These are phyloP conservation scores for Oryza brachyantha DNA, from an alignment of 176 grass and related monocot species.

Conservation along the genomic window DNA sequence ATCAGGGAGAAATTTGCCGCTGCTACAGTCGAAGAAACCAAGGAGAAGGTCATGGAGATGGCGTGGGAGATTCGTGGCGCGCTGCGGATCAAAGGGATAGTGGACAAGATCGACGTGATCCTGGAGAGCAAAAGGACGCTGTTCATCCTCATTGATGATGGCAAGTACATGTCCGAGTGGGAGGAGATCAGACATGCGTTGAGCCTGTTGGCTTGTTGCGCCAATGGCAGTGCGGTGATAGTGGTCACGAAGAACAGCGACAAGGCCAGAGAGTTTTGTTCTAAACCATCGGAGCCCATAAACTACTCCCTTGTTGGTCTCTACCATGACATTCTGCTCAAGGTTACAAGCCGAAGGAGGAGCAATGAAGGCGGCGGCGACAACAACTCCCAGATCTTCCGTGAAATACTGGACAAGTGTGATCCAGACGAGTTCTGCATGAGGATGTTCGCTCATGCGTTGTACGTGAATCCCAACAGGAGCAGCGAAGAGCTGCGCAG, in stretches of 20 bases:
- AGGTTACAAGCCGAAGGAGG: not conserved
- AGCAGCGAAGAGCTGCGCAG: not conserved
- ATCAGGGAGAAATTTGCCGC: too few species aligned
- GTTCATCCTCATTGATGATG: not conserved
- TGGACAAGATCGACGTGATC: not conserved
- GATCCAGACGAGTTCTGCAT: not conserved
- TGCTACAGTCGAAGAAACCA: not conserved
- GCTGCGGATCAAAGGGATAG: not conserved
- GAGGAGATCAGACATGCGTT: not conserved
- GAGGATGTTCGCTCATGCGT: not conserved
- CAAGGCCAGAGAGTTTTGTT: not conserved
- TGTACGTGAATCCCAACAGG: not conserved
- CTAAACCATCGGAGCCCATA: not conserved
- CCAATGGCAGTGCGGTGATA: not conserved
- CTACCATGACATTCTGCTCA: not conserved
- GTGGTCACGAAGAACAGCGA: not conserved
- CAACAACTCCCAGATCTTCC: not conserved
- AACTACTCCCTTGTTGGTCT: not conserved
- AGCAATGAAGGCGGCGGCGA: not conserved
- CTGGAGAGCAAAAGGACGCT: not conserved
- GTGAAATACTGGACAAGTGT: not conserved
- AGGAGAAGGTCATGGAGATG: not conserved
- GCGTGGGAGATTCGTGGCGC: not conserved
- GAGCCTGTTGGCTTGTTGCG: not conserved
- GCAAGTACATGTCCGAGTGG: not conserved